Conservation (phyloP, 169 alveolate genomes). For the Babesia gibsoni region DNA sequence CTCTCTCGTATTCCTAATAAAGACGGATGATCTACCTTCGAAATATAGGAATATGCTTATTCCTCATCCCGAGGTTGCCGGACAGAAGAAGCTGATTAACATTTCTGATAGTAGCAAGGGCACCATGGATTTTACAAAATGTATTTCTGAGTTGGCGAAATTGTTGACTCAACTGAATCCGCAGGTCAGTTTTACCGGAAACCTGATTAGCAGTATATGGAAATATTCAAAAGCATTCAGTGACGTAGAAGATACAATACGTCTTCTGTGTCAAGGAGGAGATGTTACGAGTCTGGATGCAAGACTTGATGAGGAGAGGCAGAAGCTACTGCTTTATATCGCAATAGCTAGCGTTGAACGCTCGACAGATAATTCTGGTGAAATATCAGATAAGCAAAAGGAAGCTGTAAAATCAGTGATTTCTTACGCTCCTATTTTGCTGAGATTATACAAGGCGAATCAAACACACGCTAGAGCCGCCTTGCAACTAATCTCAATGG, state of each 20-base stretch:
- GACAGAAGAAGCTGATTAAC: background rate
- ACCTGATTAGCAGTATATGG: conserved; percentile 19
- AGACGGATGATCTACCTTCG: conserved; percentile 11
- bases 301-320: conserved; percentile 1
- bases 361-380: background rate
- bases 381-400: background rate
- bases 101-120: background rate
- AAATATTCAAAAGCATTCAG: background rate
- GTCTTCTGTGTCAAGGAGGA: conserved; percentile 14
- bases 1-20: background rate
- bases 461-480: background rate
- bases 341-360: conserved; percentile 21
- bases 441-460: conserved; percentile 15
- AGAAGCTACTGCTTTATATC: conserved; percentile 26
- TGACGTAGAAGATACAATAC: background rate
- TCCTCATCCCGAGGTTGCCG: conserved; percentile 9
- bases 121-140: background rate
- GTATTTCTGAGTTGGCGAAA: background rate
- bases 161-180: background rate
- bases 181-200: background rate
- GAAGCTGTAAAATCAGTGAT: conserved; percentile 13
- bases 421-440: background rate
- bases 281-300: background rate
- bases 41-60: conserved; percentile 13
- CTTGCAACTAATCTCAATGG: conserved; percentile 11